Evolutionary conservation across 768 basidiomycete species (phyloP), one percentile per base, ranked within the genome.

Genomic region (Suillus tomentosus): DNA sequence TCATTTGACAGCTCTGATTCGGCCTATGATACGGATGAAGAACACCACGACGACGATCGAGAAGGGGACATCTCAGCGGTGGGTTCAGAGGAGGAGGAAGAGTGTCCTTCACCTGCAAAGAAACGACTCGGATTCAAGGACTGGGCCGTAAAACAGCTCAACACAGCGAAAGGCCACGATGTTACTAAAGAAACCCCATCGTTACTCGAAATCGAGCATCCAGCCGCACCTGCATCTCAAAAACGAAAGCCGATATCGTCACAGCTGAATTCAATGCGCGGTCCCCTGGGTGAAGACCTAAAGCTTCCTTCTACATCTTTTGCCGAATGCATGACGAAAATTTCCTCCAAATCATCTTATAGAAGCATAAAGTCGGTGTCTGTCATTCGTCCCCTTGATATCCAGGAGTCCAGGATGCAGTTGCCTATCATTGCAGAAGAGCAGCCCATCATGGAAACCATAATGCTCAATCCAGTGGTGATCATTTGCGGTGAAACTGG

Each of bases 341-440:
- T 43, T 27, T 56, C 51, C 0, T 60, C 64, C 19, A 27, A 40
- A 19, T 66, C 62, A 14, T 66, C 66, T 13, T 65, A 69, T 15
- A 69, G 68, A 50, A 79, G 70, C 59, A 61, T 73, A 34, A 87
- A 87, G 68, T 75, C 76, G 36, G 76, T 90, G 48, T 70, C 79
- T 7, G 82, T 97, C 43, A 80, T 74, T 22, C 87, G 96, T 15
- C 85, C 88, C 5, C 69, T 80, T 15, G 90, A 90, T 22, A 87
- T 96, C 6, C 85, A 92, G 66, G 91, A 91, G 66, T 81, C 88
- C 2, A 82, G 97, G 50, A 76, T 95, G 60, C 79, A 90, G 64
- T 78, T 99, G 2, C 97, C 97, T 4, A 94, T 99, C 66, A 84
- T 94, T 22, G 87, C 91, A 8, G 96, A 99, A 74, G 97, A 99